Percentiles rank a stretch among this genome's conserved stretches.
phyloP scores from a whole-genome alignment of 768 basidiomycete species.

The Rossbeevera mucosa region DNA sequence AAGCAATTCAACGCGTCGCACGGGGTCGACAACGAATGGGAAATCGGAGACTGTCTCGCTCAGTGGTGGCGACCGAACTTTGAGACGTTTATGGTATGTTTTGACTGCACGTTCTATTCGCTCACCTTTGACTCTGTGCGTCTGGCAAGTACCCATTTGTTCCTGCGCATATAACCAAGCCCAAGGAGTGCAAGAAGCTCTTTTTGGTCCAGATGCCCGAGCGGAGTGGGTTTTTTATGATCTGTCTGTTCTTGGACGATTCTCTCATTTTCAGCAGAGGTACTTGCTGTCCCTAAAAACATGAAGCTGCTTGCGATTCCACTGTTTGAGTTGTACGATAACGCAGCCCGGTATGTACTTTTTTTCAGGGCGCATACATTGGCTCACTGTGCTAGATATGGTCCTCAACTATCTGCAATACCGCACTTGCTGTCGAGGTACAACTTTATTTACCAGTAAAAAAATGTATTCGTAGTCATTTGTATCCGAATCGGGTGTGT shows the following conservation, averaged over 20 bases:
- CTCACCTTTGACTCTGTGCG: background rate
- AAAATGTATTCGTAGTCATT: slow-evolving; percentile 9
- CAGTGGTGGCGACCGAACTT: slow-evolving; percentile 99
- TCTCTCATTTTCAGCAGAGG: slow-evolving; percentile 49
- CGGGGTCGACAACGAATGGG: slow-evolving; percentile 87
- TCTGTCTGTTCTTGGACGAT: background rate
- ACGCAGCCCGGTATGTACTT: slow-evolving; percentile 69
- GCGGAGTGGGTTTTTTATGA: slow-evolving; percentile 56
- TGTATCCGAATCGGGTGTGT: slow-evolving; percentile 14
- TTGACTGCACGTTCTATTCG: background rate
- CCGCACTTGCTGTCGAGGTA: slow-evolving; percentile 87
- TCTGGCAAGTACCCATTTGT: slow-evolving; percentile 83
- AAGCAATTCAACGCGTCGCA: slow-evolving; percentile 73
- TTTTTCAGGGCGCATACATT: slow-evolving; percentile 1
- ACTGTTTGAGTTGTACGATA: slow-evolving; percentile 95
- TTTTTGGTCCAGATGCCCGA: slow-evolving; percentile 96
- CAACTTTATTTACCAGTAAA: slow-evolving; percentile 75
- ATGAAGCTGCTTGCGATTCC: slow-evolving; percentile 98
- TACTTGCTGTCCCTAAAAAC: slow-evolving; percentile 95
- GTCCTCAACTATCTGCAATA: slow-evolving; percentile 91
- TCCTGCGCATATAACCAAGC: slow-evolving; percentile 94
- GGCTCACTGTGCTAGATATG: slow-evolving; percentile 49
- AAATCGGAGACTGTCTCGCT: slow-evolving; percentile 92
- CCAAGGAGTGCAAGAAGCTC: slow-evolving; percentile 96
- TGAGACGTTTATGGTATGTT: slow-evolving; percentile 94